A percentile compares a stretch with the other conserved stretches of the same genome.
These are phyloP conservation scores for Penicillium crustosum DNA, from an alignment of 2,329 filamentous ascomycete species.

Conservation along the genomic window DNA sequence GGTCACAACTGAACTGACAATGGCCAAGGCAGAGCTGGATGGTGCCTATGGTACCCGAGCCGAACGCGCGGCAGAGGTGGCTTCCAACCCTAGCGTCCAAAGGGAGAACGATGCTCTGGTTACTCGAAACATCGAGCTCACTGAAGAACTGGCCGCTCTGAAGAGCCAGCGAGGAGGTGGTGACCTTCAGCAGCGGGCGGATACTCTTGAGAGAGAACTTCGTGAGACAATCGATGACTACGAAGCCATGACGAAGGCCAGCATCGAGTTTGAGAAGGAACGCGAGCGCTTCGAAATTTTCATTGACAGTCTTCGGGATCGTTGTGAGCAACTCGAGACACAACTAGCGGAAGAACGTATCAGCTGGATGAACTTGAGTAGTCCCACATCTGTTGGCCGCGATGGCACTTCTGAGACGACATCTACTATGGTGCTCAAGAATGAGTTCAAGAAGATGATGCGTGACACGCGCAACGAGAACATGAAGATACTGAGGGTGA, in stretches of 20 bases:
- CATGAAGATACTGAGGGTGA: slow-evolving; percentile 63
- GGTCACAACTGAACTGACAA: slow-evolving; percentile 77
- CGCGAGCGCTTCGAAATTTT: slow-evolving; percentile 62
- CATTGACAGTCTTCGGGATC: slow-evolving; percentile 64
- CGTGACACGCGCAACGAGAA: slow-evolving; percentile 67
- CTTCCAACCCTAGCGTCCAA: slow-evolving; percentile 58
- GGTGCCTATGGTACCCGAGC: slow-evolving; percentile 83
- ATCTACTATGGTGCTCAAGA: slow-evolving; percentile 67
- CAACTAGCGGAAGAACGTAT: slow-evolving; percentile 68
- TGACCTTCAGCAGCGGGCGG: slow-evolving; percentile 50
- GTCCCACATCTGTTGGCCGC: slow-evolving; percentile 46
- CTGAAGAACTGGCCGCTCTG: slow-evolving; percentile 49
- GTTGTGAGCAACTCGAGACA: slow-evolving; percentile 62
- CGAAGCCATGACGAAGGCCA: slow-evolving; percentile 67
- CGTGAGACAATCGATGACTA: slow-evolving; percentile 68
- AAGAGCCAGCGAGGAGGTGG: slow-evolving; percentile 38
- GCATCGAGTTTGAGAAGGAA: slow-evolving; percentile 70
- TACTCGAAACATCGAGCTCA: slow-evolving; percentile 48
- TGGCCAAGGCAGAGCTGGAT: slow-evolving; percentile 86
- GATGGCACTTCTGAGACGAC: slow-evolving; percentile 55
- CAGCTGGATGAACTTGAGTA: slow-evolving; percentile 62
- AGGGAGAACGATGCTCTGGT: slow-evolving; percentile 60
- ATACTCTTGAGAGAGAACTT: slow-evolving; percentile 63
- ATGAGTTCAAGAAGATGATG: slow-evolving; percentile 82
- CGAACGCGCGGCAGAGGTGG: slow-evolving; percentile 66